Evolutionary conservation across 192 early-diverging fungal genomes (phyloP), one percentile per base, ranked within the genome.

Genomic region (Podila clonocystis): DNA sequence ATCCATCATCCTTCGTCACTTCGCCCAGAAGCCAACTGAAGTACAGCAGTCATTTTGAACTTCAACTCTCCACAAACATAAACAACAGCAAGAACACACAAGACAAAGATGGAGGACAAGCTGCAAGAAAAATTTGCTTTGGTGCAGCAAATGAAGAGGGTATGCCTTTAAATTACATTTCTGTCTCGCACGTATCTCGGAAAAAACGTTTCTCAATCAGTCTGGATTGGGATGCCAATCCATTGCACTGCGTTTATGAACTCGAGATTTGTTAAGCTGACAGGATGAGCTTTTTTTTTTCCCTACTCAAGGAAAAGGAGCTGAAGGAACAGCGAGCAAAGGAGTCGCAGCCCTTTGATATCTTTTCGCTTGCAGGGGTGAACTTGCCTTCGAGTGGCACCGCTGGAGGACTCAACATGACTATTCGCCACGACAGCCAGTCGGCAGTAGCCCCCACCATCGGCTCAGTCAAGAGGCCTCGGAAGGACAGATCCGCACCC

Each of bases 41-140:
- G 20, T 36, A 0, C n/a, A 52, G 26, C 52, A 55, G 20, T 2
- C 52, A 55, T 55, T 52, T 55, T 55, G 52, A n/a, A 55, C 52
- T 12, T 24, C 20, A 55, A 24, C 52, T 24, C 41, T 45, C 41
- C 41, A 45, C 13, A 45, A 45, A 45, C 41, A 45, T 17, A 45
- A 45, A 45, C 41, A 45, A 17, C 41, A 15, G 41, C 41, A 26
- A 55, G 52, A n/a, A 55, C n/a, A 55, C 52, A 55, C 34, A 26
- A 55, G 52, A 49, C 24, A 62, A 34, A 57, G 29, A 72, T 72
- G 67, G 65, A 72, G 20, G 68, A 67, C 45, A 78, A 78, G 36
- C 34, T 79, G 50, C 75, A 79, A 31, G 75, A 79, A 55, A 79
- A 79, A 49, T 79, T 79, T 65, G 75, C 75, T 12, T 57, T 79